Evolutionary conservation across 805 yeast genomes (phyloP), one percentile per base, ranked within the genome.

Genomic region (Saccharomycopsis schoenii): DNA sequence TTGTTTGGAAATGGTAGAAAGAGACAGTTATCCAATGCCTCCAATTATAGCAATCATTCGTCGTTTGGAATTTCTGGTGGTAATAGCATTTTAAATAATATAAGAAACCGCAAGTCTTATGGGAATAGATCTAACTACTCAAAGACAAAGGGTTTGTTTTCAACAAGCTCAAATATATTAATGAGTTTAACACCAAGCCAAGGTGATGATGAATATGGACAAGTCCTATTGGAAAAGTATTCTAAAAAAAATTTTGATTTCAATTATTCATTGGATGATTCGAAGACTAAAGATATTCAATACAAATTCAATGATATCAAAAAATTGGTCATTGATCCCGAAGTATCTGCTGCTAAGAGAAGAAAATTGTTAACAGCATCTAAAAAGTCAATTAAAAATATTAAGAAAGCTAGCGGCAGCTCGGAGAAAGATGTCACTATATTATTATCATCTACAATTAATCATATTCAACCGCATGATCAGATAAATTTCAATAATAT

Each of bases 311-410:
- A 29, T 2, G 70, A 67, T 4, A 67, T 75, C 61, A 70, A 73
- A 55, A 75, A 70, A 62, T 61, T 77, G 57, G 73, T 73, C 50
- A 75, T 77, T 17, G 80, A 77, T 60, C 73, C 78, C 15, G 66
- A 67, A 3, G 73, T 79, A 65, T 74, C 77, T 50, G 79, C 77
- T 8, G 77, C 80, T 0, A 76, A 77, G 64, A 74, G 76, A 64
- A 56, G 74, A 51, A 76, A 73, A 63, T 66, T 77, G 3, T 68
- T 76, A 4, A 65, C 70, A 10, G 75, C 74, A 0, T 60, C 59
- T 4, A 56, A 58, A 29, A 43, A 40, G 2, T 56, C 17, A 19
- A 2, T 40, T 6, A 42, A 19, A 19, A 9, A 1, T 15, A n/a
- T 17, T 3, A 57, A 42, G 40, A 36, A 36, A 36, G 2, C 34